These are phyloP conservation scores for Fragaria ananassa DNA, from an alignment of 306 rosid species.

Conservation along the genomic window DNA sequence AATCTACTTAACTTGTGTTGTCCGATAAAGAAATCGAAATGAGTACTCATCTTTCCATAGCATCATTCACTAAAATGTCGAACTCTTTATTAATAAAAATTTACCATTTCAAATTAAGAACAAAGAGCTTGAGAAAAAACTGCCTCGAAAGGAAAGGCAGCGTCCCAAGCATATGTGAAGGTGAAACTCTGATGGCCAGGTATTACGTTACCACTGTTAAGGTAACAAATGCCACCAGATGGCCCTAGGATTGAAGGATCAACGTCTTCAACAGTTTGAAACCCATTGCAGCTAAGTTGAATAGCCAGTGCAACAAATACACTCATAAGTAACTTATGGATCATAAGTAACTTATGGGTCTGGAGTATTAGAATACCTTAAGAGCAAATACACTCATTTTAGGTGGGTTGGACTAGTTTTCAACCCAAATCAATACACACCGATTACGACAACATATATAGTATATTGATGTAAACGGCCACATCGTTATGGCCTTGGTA, in stretches of 20 bases:
- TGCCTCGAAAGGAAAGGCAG: slow-evolving; percentile 7
- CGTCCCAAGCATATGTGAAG: slow-evolving; percentile 21
- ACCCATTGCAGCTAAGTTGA: slow-evolving; percentile 29
- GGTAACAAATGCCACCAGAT: neutral
- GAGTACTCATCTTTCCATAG: no score
- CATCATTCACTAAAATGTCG: neutral
- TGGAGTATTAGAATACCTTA: no score
- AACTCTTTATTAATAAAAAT: neutral
- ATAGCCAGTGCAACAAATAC: no score
- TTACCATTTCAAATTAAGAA: neutral
- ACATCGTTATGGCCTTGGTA: neutral
- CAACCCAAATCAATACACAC: no score
- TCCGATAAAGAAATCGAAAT: no score
- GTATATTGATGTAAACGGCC: neutral
- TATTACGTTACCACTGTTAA: neutral
- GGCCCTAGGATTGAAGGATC: slow-evolving; percentile 28
- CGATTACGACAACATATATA: no score
- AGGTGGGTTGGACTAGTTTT: no score
- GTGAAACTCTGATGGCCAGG: slow-evolving; percentile 10
- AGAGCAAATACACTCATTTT: no score
- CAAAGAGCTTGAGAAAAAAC: slow-evolving; percentile 18
- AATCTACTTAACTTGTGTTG: no score
- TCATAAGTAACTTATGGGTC: no score
- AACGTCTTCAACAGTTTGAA: slow-evolving; percentile 17
- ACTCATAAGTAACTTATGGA: no score